These are phyloP conservation scores for Fusarium pseudoanthophilum DNA, from an alignment of 2,329 filamentous ascomycete genomes.

Conservation along the genomic window DNA sequence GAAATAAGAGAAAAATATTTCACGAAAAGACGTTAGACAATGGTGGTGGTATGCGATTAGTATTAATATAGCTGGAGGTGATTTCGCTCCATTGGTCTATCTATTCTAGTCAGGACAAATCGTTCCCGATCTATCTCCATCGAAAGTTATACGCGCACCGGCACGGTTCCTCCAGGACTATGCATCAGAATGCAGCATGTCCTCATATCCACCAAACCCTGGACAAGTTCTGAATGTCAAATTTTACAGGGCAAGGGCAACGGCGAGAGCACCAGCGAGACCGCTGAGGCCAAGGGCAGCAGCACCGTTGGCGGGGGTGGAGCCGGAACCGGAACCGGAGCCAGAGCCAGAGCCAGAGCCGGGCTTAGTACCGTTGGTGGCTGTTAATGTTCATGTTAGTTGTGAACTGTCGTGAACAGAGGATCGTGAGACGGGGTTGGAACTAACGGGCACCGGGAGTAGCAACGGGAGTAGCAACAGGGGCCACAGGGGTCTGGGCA, in stretches of 20 bases:
- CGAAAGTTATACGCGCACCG: constrained; percentile 41
- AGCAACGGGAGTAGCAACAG: constrained; percentile 30
- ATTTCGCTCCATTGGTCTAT: constrained; percentile 36
- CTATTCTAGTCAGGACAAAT: constrained; percentile 31
- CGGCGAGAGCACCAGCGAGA: constrained; percentile 39
- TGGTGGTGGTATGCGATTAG: constrained; percentile 41
- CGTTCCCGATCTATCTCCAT: constrained; percentile 34
- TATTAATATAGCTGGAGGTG: constrained; percentile 43
- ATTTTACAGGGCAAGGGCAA: constrained; percentile 42
- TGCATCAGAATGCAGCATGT: neutral
- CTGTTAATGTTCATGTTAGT: constrained; percentile 20
- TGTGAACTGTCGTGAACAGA: neutral
- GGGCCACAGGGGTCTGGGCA: constrained; percentile 34
- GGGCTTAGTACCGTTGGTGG: constrained; percentile 32
- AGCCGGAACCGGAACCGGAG: neutral
- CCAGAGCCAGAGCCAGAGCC: constrained; percentile 19
- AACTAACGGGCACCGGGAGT: constrained; percentile 34
- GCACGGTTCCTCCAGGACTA: constrained; percentile 34
- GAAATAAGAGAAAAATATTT: neutral
- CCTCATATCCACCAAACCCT: constrained; percentile 23
- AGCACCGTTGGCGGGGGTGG: constrained; percentile 32
- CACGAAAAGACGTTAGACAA: neutral
- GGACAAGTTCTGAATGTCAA: neutral
- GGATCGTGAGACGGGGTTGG: constrained; percentile 21
- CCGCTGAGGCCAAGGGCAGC: constrained; percentile 36